These are phyloP conservation scores for Cryphonectria radicalis DNA, from an alignment of 2,329 filamentous ascomycete species.

Conservation along the genomic window DNA sequence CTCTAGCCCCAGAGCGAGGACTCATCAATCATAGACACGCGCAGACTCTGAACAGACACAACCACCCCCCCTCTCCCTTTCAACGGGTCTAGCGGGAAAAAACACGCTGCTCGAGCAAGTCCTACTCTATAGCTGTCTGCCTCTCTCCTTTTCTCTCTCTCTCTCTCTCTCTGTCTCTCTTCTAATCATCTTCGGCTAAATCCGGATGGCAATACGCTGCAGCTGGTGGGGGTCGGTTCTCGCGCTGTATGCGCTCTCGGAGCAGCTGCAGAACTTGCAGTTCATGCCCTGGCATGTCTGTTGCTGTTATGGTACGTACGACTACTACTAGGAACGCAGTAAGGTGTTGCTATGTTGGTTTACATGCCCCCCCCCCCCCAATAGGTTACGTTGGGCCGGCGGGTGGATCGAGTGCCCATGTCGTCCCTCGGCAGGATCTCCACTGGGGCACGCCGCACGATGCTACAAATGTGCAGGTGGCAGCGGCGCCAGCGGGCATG, in stretches of 20 bases:
- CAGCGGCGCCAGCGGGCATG: constrained; percentile 23
- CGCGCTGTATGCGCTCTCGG: not conserved
- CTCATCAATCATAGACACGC: not conserved
- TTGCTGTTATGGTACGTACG: not conserved
- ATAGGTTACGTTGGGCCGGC: not conserved
- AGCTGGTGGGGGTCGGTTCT: not conserved
- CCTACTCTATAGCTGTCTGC: not conserved
- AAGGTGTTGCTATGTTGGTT: not conserved
- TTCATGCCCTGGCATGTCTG: not conserved
- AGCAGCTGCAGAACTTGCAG: not conserved
- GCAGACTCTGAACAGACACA: not conserved
- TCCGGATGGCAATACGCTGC: not conserved
- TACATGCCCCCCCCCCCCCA: no score
- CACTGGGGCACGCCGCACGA: constrained; percentile 10
- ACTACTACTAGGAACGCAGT: not conserved
- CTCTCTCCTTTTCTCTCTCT: not conserved
- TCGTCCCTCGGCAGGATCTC: constrained; percentile 14
- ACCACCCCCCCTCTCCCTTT: not conserved
- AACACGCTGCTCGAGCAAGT: not conserved
- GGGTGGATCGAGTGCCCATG: constrained; percentile 4
- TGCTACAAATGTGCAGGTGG: constrained; percentile 21
- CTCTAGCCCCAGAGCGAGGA: not conserved
- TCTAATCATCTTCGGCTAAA: not conserved
- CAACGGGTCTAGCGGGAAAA: not conserved
- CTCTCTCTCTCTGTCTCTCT: not conserved